Evolutionary conservation across 192 early-diverging fungal genomes (phyloP), one percentile per base, ranked within the genome.

Genomic region (Coemansia sp.): DNA sequence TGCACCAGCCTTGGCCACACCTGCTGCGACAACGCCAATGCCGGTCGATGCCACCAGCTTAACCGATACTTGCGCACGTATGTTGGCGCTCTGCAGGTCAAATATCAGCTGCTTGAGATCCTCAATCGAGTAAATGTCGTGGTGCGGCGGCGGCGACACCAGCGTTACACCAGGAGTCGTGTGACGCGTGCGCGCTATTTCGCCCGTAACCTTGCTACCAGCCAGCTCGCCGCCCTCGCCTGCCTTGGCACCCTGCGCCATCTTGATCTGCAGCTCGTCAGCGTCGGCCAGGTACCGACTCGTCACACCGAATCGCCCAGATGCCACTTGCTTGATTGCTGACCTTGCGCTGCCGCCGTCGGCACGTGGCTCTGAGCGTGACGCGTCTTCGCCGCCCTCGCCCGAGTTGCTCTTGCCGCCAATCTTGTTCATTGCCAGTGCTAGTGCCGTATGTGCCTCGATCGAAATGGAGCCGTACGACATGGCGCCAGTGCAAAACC

Each of bases 41-140:
- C 96, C 96, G 46, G 96, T 94, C 78, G 97, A 94, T 2, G 93
- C 95, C 9, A 97, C 96, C 3, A 98, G 83, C 81, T 98, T 98
- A 46, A 98, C 96, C 6, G 91, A 93, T 22, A 98, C 89, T 62
- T 95, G 86, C n/a, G 96, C 84, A 1, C 71, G 70, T 19, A 86
- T 90, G 80, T 98, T 98, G 37, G 94, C 81, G 74, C 92, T 93
- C 81, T 97, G 96, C 57, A 95, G 83, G 66, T 98, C 96, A 66
- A 95, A 98, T 67, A 98, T 98, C 18, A 98, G 75, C 80, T 98
- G 96, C 83, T 95, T 96, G 58, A 98, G 82, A 70, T 98, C 96
- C 75, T 98, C 96, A 60, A 98, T 98, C 14, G 94, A 96, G 84
- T 98, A 96, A 59, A 96, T 96, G 76, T 98, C 96, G 81, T 98